These are phyloP conservation scores for Pseudocercospora eumusae DNA, from an alignment of 2,329 filamentous ascomycete genomes.

Conservation along the genomic window DNA sequence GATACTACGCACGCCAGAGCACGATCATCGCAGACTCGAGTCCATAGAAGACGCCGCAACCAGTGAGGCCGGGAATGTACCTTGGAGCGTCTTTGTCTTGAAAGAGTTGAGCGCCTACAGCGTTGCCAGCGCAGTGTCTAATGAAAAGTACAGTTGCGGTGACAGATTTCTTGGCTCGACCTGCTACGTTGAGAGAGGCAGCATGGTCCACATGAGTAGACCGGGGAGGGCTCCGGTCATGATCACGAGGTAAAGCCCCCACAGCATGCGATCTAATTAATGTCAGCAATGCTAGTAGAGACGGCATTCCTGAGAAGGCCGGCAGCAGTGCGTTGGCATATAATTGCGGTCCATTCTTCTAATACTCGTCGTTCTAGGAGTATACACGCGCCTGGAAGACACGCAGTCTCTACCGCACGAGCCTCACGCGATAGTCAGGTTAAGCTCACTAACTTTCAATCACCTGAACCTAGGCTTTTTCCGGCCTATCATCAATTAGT, in stretches of 20 bases:
- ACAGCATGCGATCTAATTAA: constrained; percentile 1
- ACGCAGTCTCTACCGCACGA: too few species aligned
- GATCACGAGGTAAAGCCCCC: constrained; percentile 17
- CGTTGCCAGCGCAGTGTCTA: constrained; percentile 50
- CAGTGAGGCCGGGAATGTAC: constrained; percentile 46
- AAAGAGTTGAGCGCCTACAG: constrained; percentile 50
- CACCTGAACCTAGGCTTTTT: too few species aligned
- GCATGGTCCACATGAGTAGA: constrained; percentile 17
- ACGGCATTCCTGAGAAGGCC: constrained; percentile 15
- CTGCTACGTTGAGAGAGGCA: constrained; percentile 48
- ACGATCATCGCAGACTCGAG: constrained; percentile 12
- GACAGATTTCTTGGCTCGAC: constrained; percentile 49
- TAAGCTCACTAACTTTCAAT: too few species aligned
- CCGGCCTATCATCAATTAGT: too few species aligned
- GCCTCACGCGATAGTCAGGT: too few species aligned
- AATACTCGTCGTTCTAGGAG: too few species aligned
- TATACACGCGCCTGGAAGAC: too few species aligned
- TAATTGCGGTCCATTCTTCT: too few species aligned
- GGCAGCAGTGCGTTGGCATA: constrained; percentile 12
- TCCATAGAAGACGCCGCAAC: constrained; percentile 37
- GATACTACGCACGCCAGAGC: constrained; percentile 15
- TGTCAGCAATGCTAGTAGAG: constrained; percentile 13
- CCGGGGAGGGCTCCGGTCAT: constrained; percentile 15
- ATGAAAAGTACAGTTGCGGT: constrained; percentile 48
- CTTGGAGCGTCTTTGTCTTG: constrained; percentile 46